Evolutionary conservation across 1,284 basidiomycete species (phyloP).

Genomic region (Melampsora americana): DNA sequence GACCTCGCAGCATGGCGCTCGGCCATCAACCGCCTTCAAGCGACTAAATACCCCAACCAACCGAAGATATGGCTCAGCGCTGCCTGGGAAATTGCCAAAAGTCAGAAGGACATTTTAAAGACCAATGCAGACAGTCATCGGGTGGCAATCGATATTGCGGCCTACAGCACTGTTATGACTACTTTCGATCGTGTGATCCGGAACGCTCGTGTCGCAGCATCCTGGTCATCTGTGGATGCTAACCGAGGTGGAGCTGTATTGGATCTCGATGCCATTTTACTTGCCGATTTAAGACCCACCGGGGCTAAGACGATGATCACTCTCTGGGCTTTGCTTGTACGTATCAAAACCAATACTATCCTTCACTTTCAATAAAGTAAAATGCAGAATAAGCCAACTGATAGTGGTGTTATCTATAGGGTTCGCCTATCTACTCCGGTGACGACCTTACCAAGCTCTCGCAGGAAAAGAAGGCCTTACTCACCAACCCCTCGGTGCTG

Average conservation of each 20-base stretch:
- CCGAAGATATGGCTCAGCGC: neutral
- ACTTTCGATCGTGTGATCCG: slow-evolving; percentile 14
- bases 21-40: neutral
- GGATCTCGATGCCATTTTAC: slow-evolving; percentile 3
- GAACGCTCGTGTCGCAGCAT: neutral
- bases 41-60: neutral
- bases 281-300: neutral
- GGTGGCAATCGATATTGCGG: slow-evolving; percentile 4
- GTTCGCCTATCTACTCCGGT: slow-evolving; percentile 2
- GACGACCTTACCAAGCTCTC: neutral
- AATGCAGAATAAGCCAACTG: neutral
- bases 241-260: slow-evolving; percentile 2
- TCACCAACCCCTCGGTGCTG: neutral
- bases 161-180: slow-evolving; percentile 4
- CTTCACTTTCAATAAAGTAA: neutral
- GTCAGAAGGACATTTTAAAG: neutral
- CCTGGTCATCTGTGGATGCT: neutral
- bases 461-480: neutral
- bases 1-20: neutral
- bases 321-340: slow-evolving; percentile 3
- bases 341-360: neutral
- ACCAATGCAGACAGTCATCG: neutral
- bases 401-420: neutral
- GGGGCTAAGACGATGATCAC: neutral
- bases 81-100: neutral